Evolutionary conservation across 176 grass and related monocot species (phyloP).

Genomic region (Eragrostis curvula): DNA sequence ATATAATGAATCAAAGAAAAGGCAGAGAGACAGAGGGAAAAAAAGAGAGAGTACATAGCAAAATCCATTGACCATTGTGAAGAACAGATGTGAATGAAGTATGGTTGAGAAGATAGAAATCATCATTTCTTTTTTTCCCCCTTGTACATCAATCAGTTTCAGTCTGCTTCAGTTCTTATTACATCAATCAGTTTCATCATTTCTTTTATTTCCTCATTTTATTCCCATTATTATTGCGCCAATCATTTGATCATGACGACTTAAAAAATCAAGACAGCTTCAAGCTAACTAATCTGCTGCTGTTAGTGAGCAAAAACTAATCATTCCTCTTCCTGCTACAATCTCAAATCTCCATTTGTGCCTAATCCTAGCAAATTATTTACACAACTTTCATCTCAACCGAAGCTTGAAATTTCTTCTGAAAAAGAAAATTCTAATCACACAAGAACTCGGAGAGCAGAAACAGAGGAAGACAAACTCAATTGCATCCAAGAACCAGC

Average conservation of each 20-base stretch:
- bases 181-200: conserved; percentile 2
- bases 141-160: neutral
- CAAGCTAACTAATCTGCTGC: conserved; percentile 15
- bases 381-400: conserved; percentile 41
- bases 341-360: conserved; percentile 6
- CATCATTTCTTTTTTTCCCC: conserved; percentile 9
- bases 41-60: conserved; percentile 39
- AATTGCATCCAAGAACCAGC: conserved; percentile 24
- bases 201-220: conserved; percentile 20
- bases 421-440: conserved; percentile 14
- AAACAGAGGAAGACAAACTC: neutral
- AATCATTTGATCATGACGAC: conserved; percentile 46
- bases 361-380: conserved; percentile 55
- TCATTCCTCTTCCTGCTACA: conserved; percentile 45
- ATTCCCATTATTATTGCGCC: conserved; percentile 37
- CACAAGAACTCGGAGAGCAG: neutral
- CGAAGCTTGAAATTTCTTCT: neutral
- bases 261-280: neutral
- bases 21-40: neutral
- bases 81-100: conserved; percentile 33
- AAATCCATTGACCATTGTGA: conserved; percentile 36
- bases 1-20: conserved; percentile 38
- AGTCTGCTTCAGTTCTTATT: conserved; percentile 2
- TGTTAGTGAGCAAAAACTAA: conserved; percentile 35
- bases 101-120: conserved; percentile 45